A percentile compares a stretch with the other conserved stretches of the same genome.
These are phyloP conservation scores for Hymenoscyphus fructigenus DNA, from an alignment of 2,329 filamentous ascomycete genomes.

Conservation along the genomic window DNA sequence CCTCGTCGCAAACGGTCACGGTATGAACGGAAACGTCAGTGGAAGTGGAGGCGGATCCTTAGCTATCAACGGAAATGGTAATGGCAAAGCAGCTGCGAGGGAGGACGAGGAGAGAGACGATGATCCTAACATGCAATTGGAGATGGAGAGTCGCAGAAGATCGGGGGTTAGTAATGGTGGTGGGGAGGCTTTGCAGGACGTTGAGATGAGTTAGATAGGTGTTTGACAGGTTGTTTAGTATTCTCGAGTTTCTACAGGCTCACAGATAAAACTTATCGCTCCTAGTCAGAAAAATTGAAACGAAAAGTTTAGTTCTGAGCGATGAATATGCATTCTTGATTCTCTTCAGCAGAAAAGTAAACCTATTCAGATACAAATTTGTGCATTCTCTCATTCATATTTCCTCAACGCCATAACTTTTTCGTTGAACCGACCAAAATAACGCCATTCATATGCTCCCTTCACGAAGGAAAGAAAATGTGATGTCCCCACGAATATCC, in stretches of 20 bases:
- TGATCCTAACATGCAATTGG: slow-evolving; percentile 36
- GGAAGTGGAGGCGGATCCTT: slow-evolving; percentile 15
- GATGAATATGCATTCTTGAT: not conserved
- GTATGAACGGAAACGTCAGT: slow-evolving; percentile 19
- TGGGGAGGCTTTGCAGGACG: slow-evolving; percentile 25
- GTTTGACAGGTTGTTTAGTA: not conserved
- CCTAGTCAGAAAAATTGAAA: not conserved
- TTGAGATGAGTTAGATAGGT: slow-evolving; percentile 31
- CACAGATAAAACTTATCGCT: not conserved
- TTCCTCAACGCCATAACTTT: slow-evolving; percentile 13
- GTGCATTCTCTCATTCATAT: not conserved
- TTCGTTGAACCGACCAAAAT: slow-evolving; percentile 14
- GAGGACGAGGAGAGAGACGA: slow-evolving; percentile 13
- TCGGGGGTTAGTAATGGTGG: slow-evolving; percentile 22
- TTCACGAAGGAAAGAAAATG: not conserved
- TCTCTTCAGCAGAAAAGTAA: not conserved
- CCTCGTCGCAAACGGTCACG: not conserved
- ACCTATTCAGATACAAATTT: not conserved
- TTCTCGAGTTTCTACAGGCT: not conserved
- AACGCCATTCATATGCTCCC: slow-evolving; percentile 14
- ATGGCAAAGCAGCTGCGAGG: not conserved
- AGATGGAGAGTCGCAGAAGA: slow-evolving; percentile 34
- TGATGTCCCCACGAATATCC: not conserved
- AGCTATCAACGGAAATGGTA: not conserved
- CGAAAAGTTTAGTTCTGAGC: not conserved